These are phyloP conservation scores for Penicillium nordicum DNA, from an alignment of 2,329 filamentous ascomycete species.

Conservation along the genomic window DNA sequence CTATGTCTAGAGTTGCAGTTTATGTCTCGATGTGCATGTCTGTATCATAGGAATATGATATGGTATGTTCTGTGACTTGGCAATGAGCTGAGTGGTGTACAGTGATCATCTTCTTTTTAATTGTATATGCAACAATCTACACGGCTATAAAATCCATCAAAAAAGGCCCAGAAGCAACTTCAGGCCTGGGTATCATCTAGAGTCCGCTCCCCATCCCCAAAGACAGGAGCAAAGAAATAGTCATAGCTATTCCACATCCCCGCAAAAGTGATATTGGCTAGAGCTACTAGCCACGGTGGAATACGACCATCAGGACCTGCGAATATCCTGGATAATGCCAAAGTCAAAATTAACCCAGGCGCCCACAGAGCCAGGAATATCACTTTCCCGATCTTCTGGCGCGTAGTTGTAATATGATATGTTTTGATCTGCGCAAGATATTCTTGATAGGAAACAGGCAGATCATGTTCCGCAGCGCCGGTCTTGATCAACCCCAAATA, in stretches of 20 bases:
- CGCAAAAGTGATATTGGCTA: constrained; percentile 54
- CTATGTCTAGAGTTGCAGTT: background rate
- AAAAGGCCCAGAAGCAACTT: background rate
- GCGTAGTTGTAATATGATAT: constrained; percentile 65
- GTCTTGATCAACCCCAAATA: constrained; percentile 78
- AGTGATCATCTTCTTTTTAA: background rate
- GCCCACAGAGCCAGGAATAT: constrained; percentile 61
- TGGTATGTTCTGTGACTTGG: background rate
- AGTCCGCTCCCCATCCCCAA: constrained; percentile 82
- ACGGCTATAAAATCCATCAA: background rate
- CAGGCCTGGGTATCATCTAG: constrained; percentile 25
- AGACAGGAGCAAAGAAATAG: constrained; percentile 59
- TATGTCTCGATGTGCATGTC: background rate
- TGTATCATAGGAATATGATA: background rate
- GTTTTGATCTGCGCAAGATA: constrained; percentile 68
- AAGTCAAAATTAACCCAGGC: constrained; percentile 57
- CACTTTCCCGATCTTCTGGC: constrained; percentile 64
- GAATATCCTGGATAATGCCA: constrained; percentile 45
- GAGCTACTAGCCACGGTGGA: constrained; percentile 62
- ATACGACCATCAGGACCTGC: constrained; percentile 64
- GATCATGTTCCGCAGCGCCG: constrained; percentile 74
- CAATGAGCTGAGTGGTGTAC: background rate
- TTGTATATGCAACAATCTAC: background rate
- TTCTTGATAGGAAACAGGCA: constrained; percentile 72
- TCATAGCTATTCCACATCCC: constrained; percentile 66